phyloP scores from a whole-genome alignment of 805 yeast genomes.

The Nakazawaea populi region DNA sequence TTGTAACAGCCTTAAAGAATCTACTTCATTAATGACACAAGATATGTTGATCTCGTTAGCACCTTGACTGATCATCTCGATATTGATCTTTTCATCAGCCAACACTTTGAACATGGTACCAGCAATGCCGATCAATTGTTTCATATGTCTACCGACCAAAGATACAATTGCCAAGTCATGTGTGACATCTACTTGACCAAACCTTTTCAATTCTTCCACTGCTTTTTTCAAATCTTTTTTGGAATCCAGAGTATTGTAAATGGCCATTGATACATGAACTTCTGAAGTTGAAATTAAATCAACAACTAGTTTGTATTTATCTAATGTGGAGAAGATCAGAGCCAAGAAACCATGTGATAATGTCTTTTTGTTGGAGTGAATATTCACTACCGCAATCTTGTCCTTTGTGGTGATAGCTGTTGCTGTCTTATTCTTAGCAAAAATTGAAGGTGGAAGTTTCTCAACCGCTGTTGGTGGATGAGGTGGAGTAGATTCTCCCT shows the following conservation, averaged over 20 bases:
- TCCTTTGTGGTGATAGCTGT: constrained; percentile 96
- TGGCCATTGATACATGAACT: constrained; percentile 97
- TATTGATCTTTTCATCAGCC: constrained; percentile 87
- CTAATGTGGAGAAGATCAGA: constrained; percentile 79
- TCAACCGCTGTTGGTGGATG: constrained; percentile 84
- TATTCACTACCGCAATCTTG: constrained; percentile 85
- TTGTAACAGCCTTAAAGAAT: constrained; percentile 79
- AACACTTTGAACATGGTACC: constrained; percentile 93
- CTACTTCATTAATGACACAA: constrained; percentile 82
- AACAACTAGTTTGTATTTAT: constrained; percentile 79
- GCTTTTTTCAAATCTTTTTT: constrained; percentile 59
- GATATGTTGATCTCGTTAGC: constrained; percentile 97
- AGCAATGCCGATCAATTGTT: constrained; percentile 93
- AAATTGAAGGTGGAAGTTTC: constrained; percentile 31
- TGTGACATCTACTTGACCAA: constrained; percentile 88
- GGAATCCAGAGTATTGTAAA: constrained; percentile 67
- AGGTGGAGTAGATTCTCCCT: constrained; percentile 89
- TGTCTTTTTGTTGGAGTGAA: constrained; percentile 90
- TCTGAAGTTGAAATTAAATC: constrained; percentile 96
- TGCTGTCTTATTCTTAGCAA: constrained; percentile 58
- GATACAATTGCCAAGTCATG: constrained; percentile 87
- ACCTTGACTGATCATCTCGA: constrained; percentile 98
- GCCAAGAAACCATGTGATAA: constrained; percentile 95
- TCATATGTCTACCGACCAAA: constrained; percentile 95
- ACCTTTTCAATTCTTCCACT: constrained; percentile 65